Percentiles rank a stretch among this genome's conserved stretches.
Evolutionary conservation across 805 yeast species (phyloP).

Genomic region (Candida suzukii): DNA sequence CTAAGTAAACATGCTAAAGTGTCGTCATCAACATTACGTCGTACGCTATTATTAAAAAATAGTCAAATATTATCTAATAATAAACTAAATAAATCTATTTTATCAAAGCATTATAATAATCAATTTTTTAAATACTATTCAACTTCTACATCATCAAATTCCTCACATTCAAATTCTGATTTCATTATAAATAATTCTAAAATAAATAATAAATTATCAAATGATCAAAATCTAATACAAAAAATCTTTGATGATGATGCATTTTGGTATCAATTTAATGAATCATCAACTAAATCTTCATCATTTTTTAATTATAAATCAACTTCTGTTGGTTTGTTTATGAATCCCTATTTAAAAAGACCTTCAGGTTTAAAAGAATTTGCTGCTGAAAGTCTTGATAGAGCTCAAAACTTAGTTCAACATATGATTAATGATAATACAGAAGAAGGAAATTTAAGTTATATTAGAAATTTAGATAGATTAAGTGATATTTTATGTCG

Average conservation of each 20-base stretch:
- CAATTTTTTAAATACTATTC: neutral
- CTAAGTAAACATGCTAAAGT: too few species aligned
- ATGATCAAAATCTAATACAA: conserved; percentile 24
- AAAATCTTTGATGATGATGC: conserved; percentile 55
- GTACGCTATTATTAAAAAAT: too few species aligned
- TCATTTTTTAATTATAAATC: conserved; percentile 19
- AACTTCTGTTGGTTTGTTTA: conserved; percentile 57
- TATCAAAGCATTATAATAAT: too few species aligned
- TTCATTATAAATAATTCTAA: neutral
- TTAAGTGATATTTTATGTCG: conserved; percentile 84
- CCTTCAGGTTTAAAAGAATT: conserved; percentile 69
- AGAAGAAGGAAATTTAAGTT: conserved; percentile 36
- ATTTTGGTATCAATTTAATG: conserved; percentile 49
- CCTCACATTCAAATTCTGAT: neutral
- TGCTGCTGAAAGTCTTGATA: conserved; percentile 52
- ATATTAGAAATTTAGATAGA: conserved; percentile 67
- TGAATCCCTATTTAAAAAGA: conserved; percentile 59
- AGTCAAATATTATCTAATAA: too few species aligned
- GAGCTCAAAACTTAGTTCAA: conserved; percentile 57
- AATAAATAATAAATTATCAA: neutral
- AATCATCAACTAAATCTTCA: conserved; percentile 10
- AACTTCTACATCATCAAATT: neutral
- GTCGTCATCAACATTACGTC: too few species aligned
- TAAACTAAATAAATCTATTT: too few species aligned
- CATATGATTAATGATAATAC: conserved; percentile 44